A percentile compares a stretch with the other conserved stretches of the same genome.
phyloP scores from a whole-genome alignment of 768 basidiomycete genomes.

The Calocybe gangraenosa region DNA sequence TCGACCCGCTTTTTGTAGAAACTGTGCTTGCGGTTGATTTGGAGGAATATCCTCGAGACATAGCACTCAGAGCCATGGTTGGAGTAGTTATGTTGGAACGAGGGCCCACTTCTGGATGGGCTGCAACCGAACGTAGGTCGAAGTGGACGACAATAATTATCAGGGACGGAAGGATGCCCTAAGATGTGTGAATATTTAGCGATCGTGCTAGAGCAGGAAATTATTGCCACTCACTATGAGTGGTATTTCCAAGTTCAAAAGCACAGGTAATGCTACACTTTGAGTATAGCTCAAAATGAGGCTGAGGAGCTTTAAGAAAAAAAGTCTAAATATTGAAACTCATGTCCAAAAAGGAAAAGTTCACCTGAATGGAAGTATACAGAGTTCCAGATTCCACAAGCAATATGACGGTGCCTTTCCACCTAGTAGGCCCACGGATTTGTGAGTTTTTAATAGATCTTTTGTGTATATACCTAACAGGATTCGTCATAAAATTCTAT shows the following conservation, averaged over 20 bases:
- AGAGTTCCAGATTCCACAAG: neutral
- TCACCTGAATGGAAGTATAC: neutral
- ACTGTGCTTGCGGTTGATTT: too few species aligned
- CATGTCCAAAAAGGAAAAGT: neutral
- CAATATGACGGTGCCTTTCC: neutral
- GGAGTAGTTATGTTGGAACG: neutral
- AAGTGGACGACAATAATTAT: neutral
- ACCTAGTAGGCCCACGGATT: neutral
- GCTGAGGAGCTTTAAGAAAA: neutral
- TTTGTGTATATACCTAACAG: neutral
- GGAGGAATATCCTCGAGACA: neutral
- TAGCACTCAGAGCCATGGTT: too few species aligned
- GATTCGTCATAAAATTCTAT: too few species aligned
- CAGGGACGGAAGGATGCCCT: constrained; percentile 1
- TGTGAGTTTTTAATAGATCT: neutral
- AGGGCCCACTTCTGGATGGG: neutral
- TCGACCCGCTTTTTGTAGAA: constrained; percentile 19
- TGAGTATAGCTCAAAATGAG: neutral
- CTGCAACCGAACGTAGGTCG: neutral
- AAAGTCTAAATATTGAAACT: neutral
- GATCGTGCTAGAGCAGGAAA: too few species aligned
- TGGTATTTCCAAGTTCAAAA: neutral
- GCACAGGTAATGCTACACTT: neutral
- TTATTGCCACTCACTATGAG: neutral
- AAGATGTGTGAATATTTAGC: too few species aligned